These are phyloP conservation scores for Trichoderma orchidacearum DNA, from an alignment of 495 filamentous ascomycete species.

Conservation along the genomic window DNA sequence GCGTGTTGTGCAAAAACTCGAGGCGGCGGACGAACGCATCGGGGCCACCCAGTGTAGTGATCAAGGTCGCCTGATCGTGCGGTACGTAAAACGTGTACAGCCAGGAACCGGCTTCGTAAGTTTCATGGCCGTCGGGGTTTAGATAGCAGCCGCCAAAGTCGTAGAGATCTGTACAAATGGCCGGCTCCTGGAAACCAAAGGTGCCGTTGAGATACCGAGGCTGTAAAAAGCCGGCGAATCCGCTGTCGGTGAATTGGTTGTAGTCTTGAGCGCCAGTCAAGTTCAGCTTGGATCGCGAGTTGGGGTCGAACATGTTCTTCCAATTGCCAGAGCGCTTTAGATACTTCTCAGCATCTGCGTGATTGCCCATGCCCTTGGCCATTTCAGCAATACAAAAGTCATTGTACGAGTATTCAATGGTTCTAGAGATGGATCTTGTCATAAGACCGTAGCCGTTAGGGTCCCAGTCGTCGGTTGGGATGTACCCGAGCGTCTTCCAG, in stretches of 20 bases:
- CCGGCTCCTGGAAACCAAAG: constrained; percentile 57
- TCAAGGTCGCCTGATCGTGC: constrained; percentile 46
- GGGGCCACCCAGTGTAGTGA: constrained; percentile 40
- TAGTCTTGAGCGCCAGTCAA: constrained; percentile 23
- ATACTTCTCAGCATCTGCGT: constrained; percentile 47
- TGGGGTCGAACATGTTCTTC: constrained; percentile 51
- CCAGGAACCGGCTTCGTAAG: neutral
- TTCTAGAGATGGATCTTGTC: constrained; percentile 52
- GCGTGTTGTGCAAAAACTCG: constrained; percentile 41
- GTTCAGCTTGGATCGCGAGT: constrained; percentile 36
- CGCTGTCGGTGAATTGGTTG: constrained; percentile 31
- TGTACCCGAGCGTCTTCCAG: constrained; percentile 50
- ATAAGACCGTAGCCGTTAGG: constrained; percentile 45
- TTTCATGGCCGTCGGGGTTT: neutral
- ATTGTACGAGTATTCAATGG: constrained; percentile 58
- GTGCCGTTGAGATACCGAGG: constrained; percentile 52
- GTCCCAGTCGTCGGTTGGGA: constrained; percentile 50
- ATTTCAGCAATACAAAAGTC: constrained; percentile 60
- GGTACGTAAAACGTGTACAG: constrained; percentile 29
- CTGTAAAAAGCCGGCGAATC: constrained; percentile 56
- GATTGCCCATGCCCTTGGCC: constrained; percentile 38
- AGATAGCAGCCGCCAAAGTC: neutral
- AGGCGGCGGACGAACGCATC: constrained; percentile 42
- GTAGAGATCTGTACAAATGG: constrained; percentile 36
- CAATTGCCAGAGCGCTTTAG: constrained; percentile 47